phyloP scores from a whole-genome alignment of 2,329 filamentous ascomycete genomes.

The Colletotrichum tropicicola region DNA sequence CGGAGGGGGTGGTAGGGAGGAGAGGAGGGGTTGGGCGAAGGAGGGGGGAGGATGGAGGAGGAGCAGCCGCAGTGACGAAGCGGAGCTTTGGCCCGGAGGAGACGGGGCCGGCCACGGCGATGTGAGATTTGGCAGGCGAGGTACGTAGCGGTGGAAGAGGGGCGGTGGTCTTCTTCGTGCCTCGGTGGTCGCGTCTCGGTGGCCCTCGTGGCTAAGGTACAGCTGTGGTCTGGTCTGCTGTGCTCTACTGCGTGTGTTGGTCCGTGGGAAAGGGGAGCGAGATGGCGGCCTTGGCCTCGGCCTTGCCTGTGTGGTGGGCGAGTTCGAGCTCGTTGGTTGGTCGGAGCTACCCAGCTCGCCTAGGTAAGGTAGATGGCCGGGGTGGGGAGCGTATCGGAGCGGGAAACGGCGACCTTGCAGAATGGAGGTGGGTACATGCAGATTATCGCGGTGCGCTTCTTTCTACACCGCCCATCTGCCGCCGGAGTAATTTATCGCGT shows the following conservation, averaged over 20 bases:
- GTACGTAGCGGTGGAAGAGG: neutral
- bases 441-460: neutral
- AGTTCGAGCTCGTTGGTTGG: slow-evolving; percentile 2
- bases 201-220: neutral
- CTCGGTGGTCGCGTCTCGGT: neutral
- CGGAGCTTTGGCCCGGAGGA: slow-evolving; percentile 1
- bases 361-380: too few relatives aligned
- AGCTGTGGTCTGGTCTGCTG: neutral
- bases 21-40: neutral
- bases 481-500: slow-evolving; percentile 10
- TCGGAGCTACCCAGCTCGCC: neutral
- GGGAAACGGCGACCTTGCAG: neutral
- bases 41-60: neutral
- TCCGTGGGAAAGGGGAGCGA: slow-evolving; percentile 7
- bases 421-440: neutral
- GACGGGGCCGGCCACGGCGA: too few relatives aligned
- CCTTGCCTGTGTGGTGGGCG: too few relatives aligned
- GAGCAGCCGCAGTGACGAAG: too few relatives aligned
- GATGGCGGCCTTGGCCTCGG: too few relatives aligned
- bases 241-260: neutral
- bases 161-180: neutral
- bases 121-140: too few relatives aligned
- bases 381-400: neutral
- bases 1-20: neutral
- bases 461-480: slow-evolving; percentile 14